Conservation (phyloP, 805 yeast species). For the Scheffersomyces lignosus region DNA sequence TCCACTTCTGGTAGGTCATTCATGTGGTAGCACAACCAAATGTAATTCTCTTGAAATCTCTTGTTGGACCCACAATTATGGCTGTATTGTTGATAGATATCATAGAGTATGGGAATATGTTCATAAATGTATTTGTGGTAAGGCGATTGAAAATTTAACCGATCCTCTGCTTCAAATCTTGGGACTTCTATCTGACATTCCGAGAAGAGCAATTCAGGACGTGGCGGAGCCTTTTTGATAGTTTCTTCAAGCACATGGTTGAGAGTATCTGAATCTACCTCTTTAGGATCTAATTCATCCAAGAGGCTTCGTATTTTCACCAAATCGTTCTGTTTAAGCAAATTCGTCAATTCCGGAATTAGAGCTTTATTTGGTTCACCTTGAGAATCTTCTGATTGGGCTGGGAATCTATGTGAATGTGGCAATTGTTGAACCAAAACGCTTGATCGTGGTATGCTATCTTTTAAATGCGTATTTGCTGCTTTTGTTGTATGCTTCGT, state of each 20-base stretch:
- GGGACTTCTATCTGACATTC: constrained; percentile 13
- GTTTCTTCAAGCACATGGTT: constrained; percentile 9
- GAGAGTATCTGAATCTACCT: constrained; percentile 3
- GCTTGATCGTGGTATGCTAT: neutral
- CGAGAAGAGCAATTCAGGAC: constrained; percentile 2
- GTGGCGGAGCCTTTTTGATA: constrained; percentile 7
- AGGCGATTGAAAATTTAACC: constrained; percentile 5
- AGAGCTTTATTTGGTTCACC: no score
- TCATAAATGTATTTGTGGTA: constrained; percentile 10
- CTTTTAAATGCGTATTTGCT: no score
- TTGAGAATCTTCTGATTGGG: no score
- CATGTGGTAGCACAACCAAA: constrained; percentile 38
- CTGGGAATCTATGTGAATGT: neutral
- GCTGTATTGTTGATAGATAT: constrained; percentile 19
- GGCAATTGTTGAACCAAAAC: neutral
- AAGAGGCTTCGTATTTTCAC: neutral
- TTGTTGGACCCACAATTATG: constrained; percentile 7
- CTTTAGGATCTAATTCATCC: neutral
- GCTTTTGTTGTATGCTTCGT: no score
- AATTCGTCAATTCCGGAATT: no score
- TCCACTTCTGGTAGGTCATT: constrained; percentile 28
- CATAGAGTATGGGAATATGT: constrained; percentile 22
- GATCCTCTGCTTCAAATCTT: constrained; percentile 4
- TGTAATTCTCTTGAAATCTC: constrained; percentile 23
- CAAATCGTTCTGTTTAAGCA: neutral